phyloP scores from a whole-genome alignment of 768 basidiomycete genomes.

The Fibroporia radiculosa region DNA sequence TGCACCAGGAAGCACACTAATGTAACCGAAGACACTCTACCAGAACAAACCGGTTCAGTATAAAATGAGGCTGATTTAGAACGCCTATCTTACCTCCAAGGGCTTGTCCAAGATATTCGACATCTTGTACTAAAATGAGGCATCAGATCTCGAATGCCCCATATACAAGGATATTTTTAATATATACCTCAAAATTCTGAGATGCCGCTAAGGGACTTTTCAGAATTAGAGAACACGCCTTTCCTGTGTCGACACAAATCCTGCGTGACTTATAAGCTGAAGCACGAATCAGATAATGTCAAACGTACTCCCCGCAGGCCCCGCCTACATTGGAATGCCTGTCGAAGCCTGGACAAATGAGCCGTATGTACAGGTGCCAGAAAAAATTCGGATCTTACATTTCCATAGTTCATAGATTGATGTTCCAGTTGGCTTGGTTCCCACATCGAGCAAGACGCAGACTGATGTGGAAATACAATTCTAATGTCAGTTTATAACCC shows the following conservation, averaged over 20 bases:
- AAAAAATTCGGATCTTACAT: constrained; percentile 32
- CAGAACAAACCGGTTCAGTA: not conserved
- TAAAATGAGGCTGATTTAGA: not conserved
- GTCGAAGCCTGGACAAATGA: constrained; percentile 49
- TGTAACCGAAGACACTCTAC: constrained; percentile 78
- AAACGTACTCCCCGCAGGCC: constrained; percentile 81
- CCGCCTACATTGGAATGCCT: constrained; percentile 82
- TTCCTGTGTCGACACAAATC: constrained; percentile 78
- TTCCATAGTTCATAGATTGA: constrained; percentile 98
- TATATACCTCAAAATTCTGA: constrained; percentile 81
- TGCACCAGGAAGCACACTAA: constrained; percentile 84
- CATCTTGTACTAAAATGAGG: constrained; percentile 70
- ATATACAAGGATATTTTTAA: not conserved
- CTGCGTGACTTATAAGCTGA: constrained; percentile 24
- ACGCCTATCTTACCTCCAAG: constrained; percentile 60
- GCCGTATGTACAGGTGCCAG: not conserved
- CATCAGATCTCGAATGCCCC: not conserved
- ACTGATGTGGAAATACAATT: constrained; percentile 34
- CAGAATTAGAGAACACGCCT: constrained; percentile 62
- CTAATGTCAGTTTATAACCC: not conserved
- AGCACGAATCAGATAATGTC: not conserved
- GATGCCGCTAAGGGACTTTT: constrained; percentile 81
- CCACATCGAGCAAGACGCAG: constrained; percentile 88
- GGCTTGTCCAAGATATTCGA: constrained; percentile 96
- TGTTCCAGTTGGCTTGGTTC: constrained; percentile 90